Conservation (phyloP, 2,329 filamentous ascomycete species). For the Exophiala oligosperma region DNA sequence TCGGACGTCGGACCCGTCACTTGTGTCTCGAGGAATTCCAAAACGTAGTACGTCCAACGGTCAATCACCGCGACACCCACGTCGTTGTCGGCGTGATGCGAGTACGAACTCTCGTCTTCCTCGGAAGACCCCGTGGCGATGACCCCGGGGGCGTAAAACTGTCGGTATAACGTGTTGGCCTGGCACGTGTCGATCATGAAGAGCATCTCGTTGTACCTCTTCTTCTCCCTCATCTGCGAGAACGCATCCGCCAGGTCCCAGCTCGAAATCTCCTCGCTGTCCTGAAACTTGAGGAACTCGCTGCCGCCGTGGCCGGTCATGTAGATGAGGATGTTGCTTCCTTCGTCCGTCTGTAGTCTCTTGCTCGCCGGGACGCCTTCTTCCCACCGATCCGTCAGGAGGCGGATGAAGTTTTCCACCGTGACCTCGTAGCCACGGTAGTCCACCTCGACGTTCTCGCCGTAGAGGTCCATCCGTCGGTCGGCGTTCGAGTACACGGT, state of each 20-base stretch:
- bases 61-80: constrained; percentile 98
- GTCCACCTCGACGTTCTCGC: constrained; percentile 98
- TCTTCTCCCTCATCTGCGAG: constrained; percentile 99
- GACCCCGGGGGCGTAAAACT: constrained; percentile 97
- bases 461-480: constrained; percentile 91
- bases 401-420: constrained; percentile 95
- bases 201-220: constrained; percentile 94
- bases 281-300: constrained; percentile 97
- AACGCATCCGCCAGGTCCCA: constrained; percentile 97
- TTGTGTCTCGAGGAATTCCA: constrained; percentile 92
- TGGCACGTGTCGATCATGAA: constrained; percentile 99
- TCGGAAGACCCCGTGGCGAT: constrained; percentile 96
- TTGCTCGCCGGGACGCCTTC: constrained; percentile 96
- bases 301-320: constrained; percentile 99
- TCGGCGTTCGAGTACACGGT: constrained; percentile 99
- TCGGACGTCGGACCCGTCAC: constrained; percentile 84
- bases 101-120: constrained; percentile 94
- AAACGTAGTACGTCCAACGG: constrained; percentile 96
- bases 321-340: constrained; percentile 96
- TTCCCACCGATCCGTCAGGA: constrained; percentile 90
- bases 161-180: constrained; percentile 98
- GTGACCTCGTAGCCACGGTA: constrained; percentile 98
- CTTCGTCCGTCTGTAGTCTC: constrained; percentile 86
- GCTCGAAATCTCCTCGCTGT: constrained; percentile 93
- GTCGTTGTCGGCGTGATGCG: constrained; percentile 96